These are phyloP conservation scores for Dioszegia crocea DNA, from an alignment of 768 basidiomycete genomes.

Conservation along the genomic window DNA sequence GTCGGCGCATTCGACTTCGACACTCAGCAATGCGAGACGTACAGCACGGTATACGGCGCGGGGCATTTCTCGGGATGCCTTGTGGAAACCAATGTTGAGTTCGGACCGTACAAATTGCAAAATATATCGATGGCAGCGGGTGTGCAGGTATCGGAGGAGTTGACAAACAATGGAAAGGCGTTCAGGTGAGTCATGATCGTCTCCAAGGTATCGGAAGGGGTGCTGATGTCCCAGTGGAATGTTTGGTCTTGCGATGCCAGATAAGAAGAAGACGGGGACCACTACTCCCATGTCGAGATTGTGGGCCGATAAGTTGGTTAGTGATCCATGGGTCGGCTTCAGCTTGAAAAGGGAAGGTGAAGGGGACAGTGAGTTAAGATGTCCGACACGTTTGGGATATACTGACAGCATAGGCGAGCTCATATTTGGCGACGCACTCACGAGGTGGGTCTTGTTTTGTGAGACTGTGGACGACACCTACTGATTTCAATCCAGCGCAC, in stretches of 20 bases:
- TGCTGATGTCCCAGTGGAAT: slow-evolving; percentile 1
- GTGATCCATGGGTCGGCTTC: slow-evolving; percentile 6
- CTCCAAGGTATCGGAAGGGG: background rate
- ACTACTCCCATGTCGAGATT: slow-evolving; percentile 8
- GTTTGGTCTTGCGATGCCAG: slow-evolving; percentile 5
- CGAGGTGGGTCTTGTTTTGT: background rate
- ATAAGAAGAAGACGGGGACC: background rate
- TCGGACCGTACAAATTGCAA: slow-evolving; percentile 7
- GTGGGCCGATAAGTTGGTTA: background rate
- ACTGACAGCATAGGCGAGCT: background rate
- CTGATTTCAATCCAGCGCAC: background rate
- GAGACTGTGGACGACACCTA: background rate
- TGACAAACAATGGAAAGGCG: background rate
- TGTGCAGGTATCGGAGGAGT: background rate
- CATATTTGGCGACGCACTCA: slow-evolving; percentile 6
- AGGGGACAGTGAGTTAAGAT: slow-evolving; percentile 8
- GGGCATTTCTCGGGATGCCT: slow-evolving; percentile 5
- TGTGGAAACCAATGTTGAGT: slow-evolving; percentile 1
- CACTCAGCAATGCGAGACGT: background rate
- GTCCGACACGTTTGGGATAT: background rate
- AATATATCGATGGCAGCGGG: slow-evolving; percentile 3
- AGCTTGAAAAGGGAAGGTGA: background rate
- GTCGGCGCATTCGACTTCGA: slow-evolving; percentile 2
- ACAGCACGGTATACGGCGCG: background rate
- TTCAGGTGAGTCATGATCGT: background rate